Percentiles rank a stretch among this genome's conserved stretches.
These are phyloP conservation scores for Xylariaceae sp. DNA, from an alignment of 2,329 filamentous ascomycete genomes.

Conservation along the genomic window DNA sequence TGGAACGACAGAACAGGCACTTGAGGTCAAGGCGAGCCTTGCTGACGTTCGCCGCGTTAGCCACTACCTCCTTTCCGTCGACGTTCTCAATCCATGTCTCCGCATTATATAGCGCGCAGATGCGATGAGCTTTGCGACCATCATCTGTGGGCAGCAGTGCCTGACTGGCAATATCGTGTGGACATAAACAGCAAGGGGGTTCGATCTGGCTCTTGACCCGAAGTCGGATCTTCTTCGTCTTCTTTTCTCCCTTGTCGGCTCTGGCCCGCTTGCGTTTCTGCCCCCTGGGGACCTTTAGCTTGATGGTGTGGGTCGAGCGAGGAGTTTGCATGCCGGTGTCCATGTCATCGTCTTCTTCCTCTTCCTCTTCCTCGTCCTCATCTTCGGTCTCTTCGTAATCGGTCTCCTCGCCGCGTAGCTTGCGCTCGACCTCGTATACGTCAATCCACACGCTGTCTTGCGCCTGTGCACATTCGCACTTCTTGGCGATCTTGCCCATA, in stretches of 20 bases:
- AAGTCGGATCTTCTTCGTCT: conserved; percentile 71
- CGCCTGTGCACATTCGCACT: conserved; percentile 90
- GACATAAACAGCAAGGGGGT: conserved; percentile 84
- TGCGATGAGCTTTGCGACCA: conserved; percentile 75
- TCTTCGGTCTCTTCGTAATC: conserved; percentile 75
- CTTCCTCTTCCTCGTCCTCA: conserved; percentile 59
- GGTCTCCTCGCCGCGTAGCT: conserved; percentile 80
- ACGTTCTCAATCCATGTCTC: conserved; percentile 79
- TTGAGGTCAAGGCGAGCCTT: conserved; percentile 86
- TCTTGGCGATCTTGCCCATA: conserved; percentile 91
- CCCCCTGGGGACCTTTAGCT: conserved; percentile 45
- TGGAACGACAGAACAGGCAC: conserved; percentile 90
- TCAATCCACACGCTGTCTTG: conserved; percentile 98
- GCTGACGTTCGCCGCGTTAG: conserved; percentile 72
- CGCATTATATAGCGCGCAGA: conserved; percentile 85
- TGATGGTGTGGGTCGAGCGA: conserved; percentile 64
- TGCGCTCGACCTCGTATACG: conserved; percentile 90
- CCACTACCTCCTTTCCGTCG: conserved; percentile 65
- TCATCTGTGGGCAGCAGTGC: conserved; percentile 83
- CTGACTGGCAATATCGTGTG: conserved; percentile 77
- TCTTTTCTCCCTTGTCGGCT: conserved; percentile 39
- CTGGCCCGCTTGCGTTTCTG: conserved; percentile 62
- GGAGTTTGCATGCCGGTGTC: conserved; percentile 65
- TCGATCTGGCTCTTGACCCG: conserved; percentile 63
- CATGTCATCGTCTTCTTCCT: conserved; percentile 48